phyloP scores from a whole-genome alignment of 2,329 filamentous ascomycete species.

The Aspergillus fischeri region DNA sequence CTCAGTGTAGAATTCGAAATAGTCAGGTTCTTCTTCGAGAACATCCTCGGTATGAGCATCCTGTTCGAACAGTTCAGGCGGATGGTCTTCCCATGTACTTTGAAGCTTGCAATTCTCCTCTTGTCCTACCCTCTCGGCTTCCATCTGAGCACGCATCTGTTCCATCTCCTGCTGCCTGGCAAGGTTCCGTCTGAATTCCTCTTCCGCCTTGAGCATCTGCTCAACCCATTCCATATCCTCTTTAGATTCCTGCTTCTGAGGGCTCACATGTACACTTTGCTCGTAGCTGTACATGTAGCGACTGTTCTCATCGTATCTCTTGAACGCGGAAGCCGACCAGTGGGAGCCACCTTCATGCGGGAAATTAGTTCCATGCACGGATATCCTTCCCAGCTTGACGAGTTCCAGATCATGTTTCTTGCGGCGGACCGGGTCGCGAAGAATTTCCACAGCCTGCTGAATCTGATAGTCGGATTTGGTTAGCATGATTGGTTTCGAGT shows the following conservation, averaged over 20 bases:
- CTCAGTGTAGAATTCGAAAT: background rate
- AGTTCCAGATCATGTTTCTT: slow-evolving; percentile 20
- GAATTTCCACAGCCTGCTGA: slow-evolving; percentile 29
- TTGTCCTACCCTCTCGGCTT: slow-evolving; percentile 2
- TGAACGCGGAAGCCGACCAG: background rate
- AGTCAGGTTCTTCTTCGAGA: background rate
- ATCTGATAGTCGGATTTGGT: slow-evolving; percentile 19
- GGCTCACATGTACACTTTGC: slow-evolving; percentile 29
- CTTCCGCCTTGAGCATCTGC: slow-evolving; percentile 4
- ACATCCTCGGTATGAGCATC: background rate
- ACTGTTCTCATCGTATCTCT: slow-evolving; percentile 2
- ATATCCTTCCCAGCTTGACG: background rate
- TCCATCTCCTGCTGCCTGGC: slow-evolving; percentile 4
- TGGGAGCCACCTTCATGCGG: background rate
- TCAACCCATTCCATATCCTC: slow-evolving; percentile 15
- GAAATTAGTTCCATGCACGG: background rate
- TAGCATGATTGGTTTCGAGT: background rate
- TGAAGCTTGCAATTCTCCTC: slow-evolving; percentile 2
- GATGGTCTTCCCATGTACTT: background rate
- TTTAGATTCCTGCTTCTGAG: slow-evolving; percentile 17
- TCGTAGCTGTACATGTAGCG: slow-evolving; percentile 28
- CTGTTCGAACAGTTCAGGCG: background rate
- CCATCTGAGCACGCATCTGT: background rate
- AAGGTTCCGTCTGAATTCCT: slow-evolving; percentile 5
- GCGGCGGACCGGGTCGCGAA: slow-evolving; percentile 27